Percentiles rank a stretch among this genome's conserved stretches.
Conservation (phyloP, 2,329 filamentous ascomycete species). For the Microsporum audouinii region DNA sequence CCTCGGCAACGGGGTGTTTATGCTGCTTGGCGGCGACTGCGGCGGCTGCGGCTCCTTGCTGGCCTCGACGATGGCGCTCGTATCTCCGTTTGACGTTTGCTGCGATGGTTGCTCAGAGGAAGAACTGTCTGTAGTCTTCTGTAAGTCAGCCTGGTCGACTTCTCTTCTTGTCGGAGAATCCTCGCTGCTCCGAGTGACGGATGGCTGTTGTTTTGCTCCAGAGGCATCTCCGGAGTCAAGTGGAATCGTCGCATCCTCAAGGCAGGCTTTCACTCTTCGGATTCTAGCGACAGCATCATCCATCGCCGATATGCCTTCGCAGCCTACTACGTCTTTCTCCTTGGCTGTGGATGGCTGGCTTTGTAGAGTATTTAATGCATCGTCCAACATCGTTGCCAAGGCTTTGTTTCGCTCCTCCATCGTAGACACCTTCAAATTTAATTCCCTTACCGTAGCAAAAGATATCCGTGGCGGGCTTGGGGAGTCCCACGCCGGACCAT, state of each 20-base stretch:
- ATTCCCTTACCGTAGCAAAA: constrained; percentile 15
- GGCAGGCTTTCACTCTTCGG: constrained; percentile 34
- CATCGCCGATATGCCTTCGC: not conserved
- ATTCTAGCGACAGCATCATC: constrained; percentile 31
- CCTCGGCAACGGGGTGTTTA: not conserved
- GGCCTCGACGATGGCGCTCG: not conserved
- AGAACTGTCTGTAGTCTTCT: not conserved
- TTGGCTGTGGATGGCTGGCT: constrained; percentile 16
- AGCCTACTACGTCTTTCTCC: constrained; percentile 5
- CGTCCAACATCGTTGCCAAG: constrained; percentile 32
- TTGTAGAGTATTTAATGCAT: constrained; percentile 33
- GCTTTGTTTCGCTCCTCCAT: constrained; percentile 32
- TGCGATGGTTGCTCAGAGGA: not conserved
- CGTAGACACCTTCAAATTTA: constrained; percentile 24
- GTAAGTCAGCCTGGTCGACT: not conserved
- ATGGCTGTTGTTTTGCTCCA: constrained; percentile 1
- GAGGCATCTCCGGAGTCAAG: constrained; percentile 8
- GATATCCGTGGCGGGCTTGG: constrained; percentile 12
- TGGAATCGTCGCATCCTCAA: constrained; percentile 30
- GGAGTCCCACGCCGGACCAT: constrained; percentile 13
- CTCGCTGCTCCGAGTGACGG: not conserved
- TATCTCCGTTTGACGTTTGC: not conserved
- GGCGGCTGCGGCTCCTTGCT: not conserved
- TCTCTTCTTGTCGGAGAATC: not conserved
- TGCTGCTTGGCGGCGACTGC: constrained; percentile 1